phyloP scores from a whole-genome alignment of 768 basidiomycete species.

The Naematelia aurantialba region DNA sequence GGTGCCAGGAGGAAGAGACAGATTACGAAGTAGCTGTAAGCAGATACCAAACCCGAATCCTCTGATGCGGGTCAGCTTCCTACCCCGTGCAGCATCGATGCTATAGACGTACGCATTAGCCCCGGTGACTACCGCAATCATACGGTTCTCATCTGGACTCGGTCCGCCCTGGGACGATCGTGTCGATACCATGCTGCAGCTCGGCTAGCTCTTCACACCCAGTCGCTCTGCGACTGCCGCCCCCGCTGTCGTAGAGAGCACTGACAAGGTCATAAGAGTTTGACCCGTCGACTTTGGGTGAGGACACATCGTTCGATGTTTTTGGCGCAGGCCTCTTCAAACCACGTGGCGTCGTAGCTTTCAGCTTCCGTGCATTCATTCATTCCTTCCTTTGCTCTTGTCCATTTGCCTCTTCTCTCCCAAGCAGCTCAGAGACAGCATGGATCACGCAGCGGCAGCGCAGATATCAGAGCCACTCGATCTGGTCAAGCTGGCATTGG shows the following conservation, averaged over 20 bases:
- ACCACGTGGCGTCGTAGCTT: not conserved
- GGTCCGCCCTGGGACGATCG: constrained; percentile 4
- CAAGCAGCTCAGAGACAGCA: too few relatives aligned
- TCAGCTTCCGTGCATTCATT: constrained; percentile 3
- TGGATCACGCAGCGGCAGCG: constrained; percentile 44
- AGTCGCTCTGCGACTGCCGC: too few relatives aligned
- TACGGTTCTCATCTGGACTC: constrained; percentile 27
- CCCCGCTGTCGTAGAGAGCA: too few relatives aligned
- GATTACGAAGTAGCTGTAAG: constrained; percentile 42
- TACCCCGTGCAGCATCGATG: not conserved
- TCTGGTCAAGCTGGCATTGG: constrained; percentile 89
- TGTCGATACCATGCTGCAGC: constrained; percentile 19
- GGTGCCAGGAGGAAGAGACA: constrained; percentile 31
- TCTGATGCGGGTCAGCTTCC: constrained; percentile 16
- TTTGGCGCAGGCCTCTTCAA: not conserved
- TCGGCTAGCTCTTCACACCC: too few relatives aligned
- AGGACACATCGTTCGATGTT: not conserved
- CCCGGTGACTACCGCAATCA: constrained; percentile 49
- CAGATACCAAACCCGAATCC: constrained; percentile 49
- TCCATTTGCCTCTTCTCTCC: too few relatives aligned
- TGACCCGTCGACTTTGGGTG: too few relatives aligned
- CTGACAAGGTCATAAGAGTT: not conserved
- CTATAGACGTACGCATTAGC: constrained; percentile 48
- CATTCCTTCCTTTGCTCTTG: not conserved
- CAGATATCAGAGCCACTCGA: constrained; percentile 78